Conservation (phyloP, 371 early-diverging fungal genomes). For the Rhizopus microsporus region DNA sequence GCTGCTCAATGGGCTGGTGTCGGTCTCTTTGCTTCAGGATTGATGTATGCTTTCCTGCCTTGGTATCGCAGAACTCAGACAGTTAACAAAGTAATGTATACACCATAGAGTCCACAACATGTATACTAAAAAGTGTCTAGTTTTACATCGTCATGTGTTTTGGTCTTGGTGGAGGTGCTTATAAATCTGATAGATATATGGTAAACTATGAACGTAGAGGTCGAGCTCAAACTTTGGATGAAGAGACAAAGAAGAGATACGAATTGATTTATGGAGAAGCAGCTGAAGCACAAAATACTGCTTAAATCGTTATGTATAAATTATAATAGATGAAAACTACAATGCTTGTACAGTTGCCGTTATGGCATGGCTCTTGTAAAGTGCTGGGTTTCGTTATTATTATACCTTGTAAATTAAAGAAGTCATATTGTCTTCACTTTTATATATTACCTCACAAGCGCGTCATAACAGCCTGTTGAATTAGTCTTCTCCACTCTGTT, state of each 20-base stretch:
- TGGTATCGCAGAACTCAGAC: slow-evolving; percentile 51
- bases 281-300: slow-evolving; percentile 5
- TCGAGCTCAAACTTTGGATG: slow-evolving; percentile 45
- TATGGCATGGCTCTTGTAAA: no score
- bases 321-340: no score
- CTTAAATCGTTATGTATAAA: no score
- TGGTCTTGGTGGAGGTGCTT: slow-evolving; percentile 52
- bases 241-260: slow-evolving; percentile 43
- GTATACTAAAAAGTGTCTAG: slow-evolving; percentile 21
- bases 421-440: no score
- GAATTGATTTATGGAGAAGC: slow-evolving; percentile 45
- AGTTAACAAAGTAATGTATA: slow-evolving; percentile 47
- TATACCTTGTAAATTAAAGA: no score
- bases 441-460: no score
- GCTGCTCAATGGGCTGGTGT: slow-evolving; percentile 53
- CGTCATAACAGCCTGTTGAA: no score
- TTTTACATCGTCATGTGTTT: slow-evolving; percentile 59
- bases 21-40: slow-evolving; percentile 47
- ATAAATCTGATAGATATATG: slow-evolving; percentile 56
- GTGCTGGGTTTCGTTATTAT: no score
- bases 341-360: no score
- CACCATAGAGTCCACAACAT: background rate
- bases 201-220: slow-evolving; percentile 57
- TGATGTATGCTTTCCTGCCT: slow-evolving; percentile 46
- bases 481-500: no score